phyloP scores from a whole-genome alignment of 257 asterid species.

The Rubia yunnanensis region DNA sequence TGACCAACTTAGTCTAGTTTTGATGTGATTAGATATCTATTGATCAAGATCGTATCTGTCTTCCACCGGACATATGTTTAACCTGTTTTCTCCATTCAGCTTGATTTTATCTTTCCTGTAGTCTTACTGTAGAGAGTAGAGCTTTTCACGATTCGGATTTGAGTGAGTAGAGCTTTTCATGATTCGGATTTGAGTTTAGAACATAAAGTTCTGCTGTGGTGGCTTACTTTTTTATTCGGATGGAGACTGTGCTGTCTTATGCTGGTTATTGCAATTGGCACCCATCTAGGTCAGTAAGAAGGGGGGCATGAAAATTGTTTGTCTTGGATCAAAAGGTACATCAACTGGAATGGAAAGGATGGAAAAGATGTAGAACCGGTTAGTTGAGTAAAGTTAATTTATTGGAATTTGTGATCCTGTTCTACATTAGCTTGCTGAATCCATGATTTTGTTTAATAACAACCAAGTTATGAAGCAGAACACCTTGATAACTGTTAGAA shows the following conservation, averaged over 20 bases:
- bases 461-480: not conserved
- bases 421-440: not conserved
- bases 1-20: slow-evolving; percentile 5
- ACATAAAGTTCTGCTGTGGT: not conserved
- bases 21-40: not conserved
- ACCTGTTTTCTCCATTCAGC: not conserved
- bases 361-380: not conserved
- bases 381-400: not conserved
- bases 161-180: not conserved
- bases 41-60: slow-evolving; percentile 2
- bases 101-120: not conserved
- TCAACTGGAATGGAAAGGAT: too few relatives aligned
- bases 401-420: not conserved
- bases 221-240: not conserved
- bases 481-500: not conserved
- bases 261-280: slow-evolving; percentile 4
- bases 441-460: not conserved
- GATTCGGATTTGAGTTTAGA: not conserved
- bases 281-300: too few relatives aligned
- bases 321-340: too few relatives aligned
- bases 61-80: not conserved
- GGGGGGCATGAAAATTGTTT: too few relatives aligned
- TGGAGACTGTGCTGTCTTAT: too few relatives aligned
- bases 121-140: not conserved
- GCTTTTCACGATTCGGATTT: too few relatives aligned